phyloP scores from a whole-genome alignment of 352 stramenopile species.

The Sclerospora graminicola region DNA sequence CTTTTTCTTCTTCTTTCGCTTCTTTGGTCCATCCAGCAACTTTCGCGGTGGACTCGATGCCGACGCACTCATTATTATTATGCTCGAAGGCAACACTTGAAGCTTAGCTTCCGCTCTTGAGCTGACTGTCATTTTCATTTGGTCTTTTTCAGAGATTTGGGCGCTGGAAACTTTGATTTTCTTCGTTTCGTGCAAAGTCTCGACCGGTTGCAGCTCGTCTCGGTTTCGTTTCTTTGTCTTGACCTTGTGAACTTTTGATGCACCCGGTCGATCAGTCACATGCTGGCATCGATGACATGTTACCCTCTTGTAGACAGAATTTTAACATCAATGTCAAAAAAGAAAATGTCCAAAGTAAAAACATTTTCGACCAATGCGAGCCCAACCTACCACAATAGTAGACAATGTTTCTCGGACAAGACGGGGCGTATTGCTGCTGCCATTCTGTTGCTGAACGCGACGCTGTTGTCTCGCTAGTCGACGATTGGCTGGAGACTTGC shows the following conservation, averaged over 20 bases:
- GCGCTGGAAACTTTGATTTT: conserved; percentile 14
- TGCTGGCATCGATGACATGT: conserved; percentile 50
- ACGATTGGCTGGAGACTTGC: conserved; percentile 34
- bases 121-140: too few species aligned
- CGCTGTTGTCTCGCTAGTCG: conserved; percentile 35
- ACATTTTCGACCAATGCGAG: not conserved
- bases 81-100: too few species aligned
- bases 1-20: conserved; percentile 70
- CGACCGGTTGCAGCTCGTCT: conserved; percentile 2
- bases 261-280: conserved; percentile 29
- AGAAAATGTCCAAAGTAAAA: not conserved
- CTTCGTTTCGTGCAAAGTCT: conserved; percentile 10
- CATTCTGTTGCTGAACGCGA: conserved; percentile 9
- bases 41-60: conserved; percentile 52
- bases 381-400: conserved; percentile 28
- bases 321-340: conserved; percentile 1
- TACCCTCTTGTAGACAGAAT: conserved; percentile 26
- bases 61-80: conserved; percentile 13
- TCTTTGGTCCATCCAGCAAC: conserved; percentile 54
- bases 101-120: too few species aligned
- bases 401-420: conserved; percentile 18
- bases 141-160: too few species aligned
- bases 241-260: conserved; percentile 34
- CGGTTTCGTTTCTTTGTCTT: conserved; percentile 35
- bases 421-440: conserved; percentile 6